phyloP scores from a whole-genome alignment of 805 yeast species.

The Yamadazyma kitorensis region DNA sequence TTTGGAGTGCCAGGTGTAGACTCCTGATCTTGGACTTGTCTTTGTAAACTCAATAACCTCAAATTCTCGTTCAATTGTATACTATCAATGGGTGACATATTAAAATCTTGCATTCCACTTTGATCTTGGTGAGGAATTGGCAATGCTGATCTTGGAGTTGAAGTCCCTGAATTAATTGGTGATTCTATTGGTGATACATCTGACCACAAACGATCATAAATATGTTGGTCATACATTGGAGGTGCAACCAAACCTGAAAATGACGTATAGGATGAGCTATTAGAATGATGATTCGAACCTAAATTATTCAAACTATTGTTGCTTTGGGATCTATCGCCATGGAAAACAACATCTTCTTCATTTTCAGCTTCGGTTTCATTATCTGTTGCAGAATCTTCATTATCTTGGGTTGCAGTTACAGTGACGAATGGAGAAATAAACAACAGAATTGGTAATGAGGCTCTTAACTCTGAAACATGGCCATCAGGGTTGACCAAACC shows the following conservation, averaged over 20 bases:
- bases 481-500: conserved; percentile 86
- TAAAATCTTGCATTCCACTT: conserved; percentile 6
- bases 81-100: conserved; percentile 38
- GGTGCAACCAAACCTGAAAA: conserved; percentile 64
- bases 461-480: conserved; percentile 87
- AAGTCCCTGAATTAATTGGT: conserved; percentile 42
- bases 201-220: conserved; percentile 76
- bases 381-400: conserved; percentile 17
- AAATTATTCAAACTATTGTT: conserved; percentile 23
- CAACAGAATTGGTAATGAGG: conserved; percentile 77
- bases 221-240: conserved; percentile 77
- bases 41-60: conserved; percentile 48
- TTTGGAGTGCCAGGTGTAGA: conserved; percentile 14
- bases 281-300: conserved; percentile 15
- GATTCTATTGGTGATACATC: conserved; percentile 55
- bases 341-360: conserved; percentile 32
- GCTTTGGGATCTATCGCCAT: conserved; percentile 18
- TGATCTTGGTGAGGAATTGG: conserved; percentile 1
- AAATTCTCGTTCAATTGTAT: conserved; percentile 50
- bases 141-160: conserved; percentile 29
- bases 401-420: conserved; percentile 45
- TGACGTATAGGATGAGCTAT: conserved; percentile 27
- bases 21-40: conserved; percentile 36
- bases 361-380: conserved; percentile 7
- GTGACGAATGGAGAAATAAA: conserved; percentile 82